These are phyloP conservation scores for Penicillium mononematosum DNA, from an alignment of 495 filamentous ascomycete species.

Conservation along the genomic window DNA sequence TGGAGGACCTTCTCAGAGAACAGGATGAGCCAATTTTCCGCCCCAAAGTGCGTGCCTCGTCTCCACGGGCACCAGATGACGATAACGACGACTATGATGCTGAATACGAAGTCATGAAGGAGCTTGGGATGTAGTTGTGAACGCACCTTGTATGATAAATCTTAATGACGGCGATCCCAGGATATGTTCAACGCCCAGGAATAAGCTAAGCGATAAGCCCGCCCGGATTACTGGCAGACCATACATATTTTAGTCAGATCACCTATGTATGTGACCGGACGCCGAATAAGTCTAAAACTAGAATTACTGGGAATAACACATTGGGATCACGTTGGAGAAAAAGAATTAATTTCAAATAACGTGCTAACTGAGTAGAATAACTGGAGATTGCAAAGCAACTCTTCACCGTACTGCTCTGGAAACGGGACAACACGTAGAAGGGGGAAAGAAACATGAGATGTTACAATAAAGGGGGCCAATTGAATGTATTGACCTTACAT, in stretches of 20 bases:
- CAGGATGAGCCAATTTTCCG: slow-evolving; percentile 23
- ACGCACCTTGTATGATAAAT: slow-evolving; percentile 1
- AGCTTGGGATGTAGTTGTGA: slow-evolving; percentile 23
- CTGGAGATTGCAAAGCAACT: not conserved
- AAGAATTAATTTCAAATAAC: not conserved
- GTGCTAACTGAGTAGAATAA: not conserved
- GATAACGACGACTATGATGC: slow-evolving; percentile 26
- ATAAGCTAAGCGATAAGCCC: not conserved
- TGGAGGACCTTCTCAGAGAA: slow-evolving; percentile 40
- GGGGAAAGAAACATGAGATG: not conserved
- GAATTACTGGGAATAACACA: not conserved
- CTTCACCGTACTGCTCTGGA: not conserved
- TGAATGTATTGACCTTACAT: slow-evolving; percentile 9
- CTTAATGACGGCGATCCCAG: slow-evolving; percentile 10
- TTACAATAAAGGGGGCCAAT: not conserved
- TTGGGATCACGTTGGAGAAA: not conserved
- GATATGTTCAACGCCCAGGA: not conserved
- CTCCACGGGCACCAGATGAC: not conserved
- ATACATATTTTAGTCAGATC: not conserved
- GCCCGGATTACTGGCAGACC: not conserved
- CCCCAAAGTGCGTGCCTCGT: not conserved
- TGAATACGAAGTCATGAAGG: slow-evolving; percentile 39
- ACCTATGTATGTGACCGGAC: not conserved
- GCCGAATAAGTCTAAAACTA: not conserved
- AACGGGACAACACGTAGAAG: not conserved